Base-by-base conservation (phyloP, 768 basidiomycete species). In the Trametopsis cervina region DNA sequence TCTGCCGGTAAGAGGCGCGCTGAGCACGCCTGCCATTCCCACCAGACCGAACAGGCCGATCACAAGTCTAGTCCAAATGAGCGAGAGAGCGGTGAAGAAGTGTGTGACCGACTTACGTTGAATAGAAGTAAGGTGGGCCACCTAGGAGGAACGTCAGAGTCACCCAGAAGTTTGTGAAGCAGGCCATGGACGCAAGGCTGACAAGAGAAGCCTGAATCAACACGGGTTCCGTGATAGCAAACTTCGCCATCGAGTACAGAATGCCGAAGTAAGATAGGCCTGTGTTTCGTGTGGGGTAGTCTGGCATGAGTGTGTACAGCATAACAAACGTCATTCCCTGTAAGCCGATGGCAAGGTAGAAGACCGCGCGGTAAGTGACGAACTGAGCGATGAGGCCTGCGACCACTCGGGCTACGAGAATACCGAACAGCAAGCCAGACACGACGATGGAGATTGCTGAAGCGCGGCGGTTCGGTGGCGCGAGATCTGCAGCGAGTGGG, bases 131-230 rank as follows among this genome's bases (percentile, higher is more conserved):
- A 1, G 84, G 83, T 1, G 78, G 61, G 4, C 80, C 85, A 3
- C 80, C 81, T 1, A 93, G 77, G 18, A 90, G 66, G 67, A 90
- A 93, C 0, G 88, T 89, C 49, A 86, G 59, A 0, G 83, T 84
- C 1, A 67, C 68, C 69, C 69, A 69, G 50, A 65, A 69, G 53
- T 54, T 62, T 12, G 58, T 48, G 48, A 73, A 80, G 35, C 78
- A 81, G 20, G 81, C 80, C 47, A 73, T 73, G 11, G 69, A 71
- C 17, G 69, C 71, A 13, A 86, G 57, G 54, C 78, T 74, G 55
- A 87, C 69, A 52, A 86, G 60, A 51, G 73, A 69, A 2, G 71
- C 68, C 60, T 92, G 89, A 9, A 89, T 71, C 17, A 92, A 66
- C 10, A 83, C 65, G 0, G 90, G 89, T 60, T 91, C 86, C 0